Evolutionary conservation across 805 yeast genomes (phyloP), one percentile per base, ranked within the genome.

Genomic region (Lachancea meyersii): DNA sequence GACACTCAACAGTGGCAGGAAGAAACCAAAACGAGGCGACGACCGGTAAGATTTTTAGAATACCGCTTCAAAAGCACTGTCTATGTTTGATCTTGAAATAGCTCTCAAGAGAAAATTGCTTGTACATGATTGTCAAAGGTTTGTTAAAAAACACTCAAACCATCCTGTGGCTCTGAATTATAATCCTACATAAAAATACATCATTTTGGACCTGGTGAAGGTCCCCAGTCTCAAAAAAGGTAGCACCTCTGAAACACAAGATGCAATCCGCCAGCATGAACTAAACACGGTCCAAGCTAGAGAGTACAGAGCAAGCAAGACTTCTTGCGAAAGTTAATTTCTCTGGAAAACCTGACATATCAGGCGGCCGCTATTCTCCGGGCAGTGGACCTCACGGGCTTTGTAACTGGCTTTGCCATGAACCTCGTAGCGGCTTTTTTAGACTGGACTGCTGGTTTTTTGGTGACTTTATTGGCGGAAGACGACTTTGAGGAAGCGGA

Each of bases 401-500:
- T 21, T 8, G 37, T 14, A 16, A 34, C 37, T 5, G 37, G 17
- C 19, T 34, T 34, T 17, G 28, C 28, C 5, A 30, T 9, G 7
- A n/a, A 28, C 17, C 17, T 38, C 19, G 41, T 27, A n/a, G 35
- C 20, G 9, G 20, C 20, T 18, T 31, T 38, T 6, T 11, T 26
- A n/a, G 41, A 14, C 39, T 21, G 39, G 17, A 27, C 26, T 14
- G 26, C 26, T 3, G 33, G 20, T 31, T 38, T 38, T 20, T 38
- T 38, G 28, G 30, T 14, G 16, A 14, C 20, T 16, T 31, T 38
- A 30, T 21, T 10, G 19, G 35, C 30, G 11, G 28, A 10, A 10
- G 41, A 14, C n/a, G 35, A 10, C 14, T 19, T 31, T 13, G 30
- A 22, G 8, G 41, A 30, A 17, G 30, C 35, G 5, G 41, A 30